These are phyloP conservation scores for Torulaspora indica DNA, from an alignment of 805 yeast genomes.

Conservation along the genomic window DNA sequence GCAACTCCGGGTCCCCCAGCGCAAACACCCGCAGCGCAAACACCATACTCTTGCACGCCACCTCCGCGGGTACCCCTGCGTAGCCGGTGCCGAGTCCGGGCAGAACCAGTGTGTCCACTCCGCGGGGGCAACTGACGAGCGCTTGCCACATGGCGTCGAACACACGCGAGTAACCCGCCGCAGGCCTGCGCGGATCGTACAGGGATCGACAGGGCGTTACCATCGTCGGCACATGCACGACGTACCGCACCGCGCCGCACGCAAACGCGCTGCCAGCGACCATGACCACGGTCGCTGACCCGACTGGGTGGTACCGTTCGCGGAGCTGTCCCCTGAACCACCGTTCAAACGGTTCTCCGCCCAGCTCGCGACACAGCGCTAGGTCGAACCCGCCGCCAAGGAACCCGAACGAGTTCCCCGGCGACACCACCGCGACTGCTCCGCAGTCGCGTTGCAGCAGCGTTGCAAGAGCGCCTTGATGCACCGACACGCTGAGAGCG, in stretches of 20 bases:
- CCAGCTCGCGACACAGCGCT: conserved; percentile 28
- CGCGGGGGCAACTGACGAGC: conserved; percentile 19
- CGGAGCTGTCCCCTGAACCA: conserved; percentile 29
- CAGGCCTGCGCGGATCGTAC: conserved; percentile 16
- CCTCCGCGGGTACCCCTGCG: conserved; percentile 30
- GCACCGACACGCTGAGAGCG: not conserved
- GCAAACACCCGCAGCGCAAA: conserved; percentile 29
- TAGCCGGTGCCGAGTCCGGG: conserved; percentile 36
- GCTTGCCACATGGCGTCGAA: conserved; percentile 33
- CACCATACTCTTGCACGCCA: conserved; percentile 30
- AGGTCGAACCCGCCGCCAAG: conserved; percentile 51
- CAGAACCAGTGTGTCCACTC: conserved; percentile 25
- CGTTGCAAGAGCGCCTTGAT: not conserved
- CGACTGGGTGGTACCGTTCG: conserved; percentile 26
- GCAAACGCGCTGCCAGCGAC: conserved; percentile 7
- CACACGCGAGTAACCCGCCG: conserved; percentile 27
- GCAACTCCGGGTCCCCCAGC: conserved; percentile 20
- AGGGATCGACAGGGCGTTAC: conserved; percentile 27
- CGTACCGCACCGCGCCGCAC: conserved; percentile 18
- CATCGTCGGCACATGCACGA: conserved; percentile 34
- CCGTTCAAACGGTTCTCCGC: conserved; percentile 27
- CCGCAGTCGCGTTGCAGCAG: not conserved
- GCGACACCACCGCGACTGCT: conserved; percentile 40
- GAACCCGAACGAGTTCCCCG: conserved; percentile 49
- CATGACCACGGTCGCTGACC: conserved; percentile 25